Percentiles rank a stretch among this genome's conserved stretches.
Conservation (phyloP, 768 basidiomycete genomes). For the Leccinellum albellum region DNA sequence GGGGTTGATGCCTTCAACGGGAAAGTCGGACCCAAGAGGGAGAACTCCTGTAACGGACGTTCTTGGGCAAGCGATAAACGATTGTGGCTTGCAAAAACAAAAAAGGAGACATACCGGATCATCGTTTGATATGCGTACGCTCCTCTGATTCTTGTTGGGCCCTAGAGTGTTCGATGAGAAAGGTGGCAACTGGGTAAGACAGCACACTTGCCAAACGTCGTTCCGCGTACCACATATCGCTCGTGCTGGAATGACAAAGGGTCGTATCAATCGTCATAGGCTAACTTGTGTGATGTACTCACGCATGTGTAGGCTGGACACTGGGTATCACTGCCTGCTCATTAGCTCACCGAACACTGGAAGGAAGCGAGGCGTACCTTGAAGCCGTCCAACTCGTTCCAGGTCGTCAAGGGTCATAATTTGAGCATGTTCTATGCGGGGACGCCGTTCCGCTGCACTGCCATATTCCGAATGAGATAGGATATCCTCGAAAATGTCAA, state of each 20-base stretch:
- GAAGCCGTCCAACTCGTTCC: conserved; percentile 62
- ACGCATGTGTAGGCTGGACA: conserved; percentile 92
- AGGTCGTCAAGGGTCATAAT: conserved; percentile 75
- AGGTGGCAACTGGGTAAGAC: background rate
- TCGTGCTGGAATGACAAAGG: conserved; percentile 49
- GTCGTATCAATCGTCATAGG: background rate
- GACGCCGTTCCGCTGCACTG: conserved; percentile 46
- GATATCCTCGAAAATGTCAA: conserved; percentile 78
- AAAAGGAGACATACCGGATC: conserved; percentile 47
- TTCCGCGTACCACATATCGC: conserved; percentile 93
- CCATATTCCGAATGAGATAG: conserved; percentile 30
- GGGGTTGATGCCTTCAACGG: conserved; percentile 88
- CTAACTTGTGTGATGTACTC: conserved; percentile 25
- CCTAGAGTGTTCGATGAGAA: conserved; percentile 40
- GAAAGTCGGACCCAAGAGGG: conserved; percentile 91
- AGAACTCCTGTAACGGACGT: conserved; percentile 52
- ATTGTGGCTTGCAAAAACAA: background rate
- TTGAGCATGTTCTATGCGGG: conserved; percentile 91
- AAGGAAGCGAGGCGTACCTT: conserved; percentile 45
- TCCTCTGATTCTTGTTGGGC: conserved; percentile 74
- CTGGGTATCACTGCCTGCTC: conserved; percentile 69
- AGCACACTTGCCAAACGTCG: conserved; percentile 53
- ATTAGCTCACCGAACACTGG: background rate
- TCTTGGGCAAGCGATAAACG: conserved; percentile 28
- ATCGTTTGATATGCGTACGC: conserved; percentile 89